These are phyloP conservation scores for Pholiota conissans DNA, from an alignment of 768 basidiomycete species.

Conservation along the genomic window DNA sequence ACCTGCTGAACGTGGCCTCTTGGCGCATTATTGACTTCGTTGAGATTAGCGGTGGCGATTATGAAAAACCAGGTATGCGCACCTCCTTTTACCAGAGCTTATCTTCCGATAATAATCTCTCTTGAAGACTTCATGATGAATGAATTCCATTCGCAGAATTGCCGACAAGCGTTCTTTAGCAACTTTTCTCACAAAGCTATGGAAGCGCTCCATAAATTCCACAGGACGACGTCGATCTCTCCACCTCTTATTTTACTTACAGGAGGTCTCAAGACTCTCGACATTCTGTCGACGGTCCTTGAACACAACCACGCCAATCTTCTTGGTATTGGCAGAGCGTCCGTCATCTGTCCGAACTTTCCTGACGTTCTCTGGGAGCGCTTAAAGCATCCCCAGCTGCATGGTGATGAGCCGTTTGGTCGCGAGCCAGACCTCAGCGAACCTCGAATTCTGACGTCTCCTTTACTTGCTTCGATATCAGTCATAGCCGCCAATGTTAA, in stretches of 20 bases:
- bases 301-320: slow-evolving; percentile 62
- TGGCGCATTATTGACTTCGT: slow-evolving; percentile 80
- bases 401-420: slow-evolving; percentile 35
- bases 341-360: slow-evolving; percentile 62
- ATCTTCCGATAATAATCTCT: background rate
- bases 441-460: slow-evolving; percentile 16
- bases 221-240: slow-evolving; percentile 18
- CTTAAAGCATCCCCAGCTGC: slow-evolving; percentile 20
- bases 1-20: slow-evolving; percentile 57
- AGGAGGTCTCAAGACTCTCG: slow-evolving; percentile 69
- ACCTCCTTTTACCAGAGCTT: background rate
- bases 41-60: slow-evolving; percentile 87
- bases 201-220: slow-evolving; percentile 36
- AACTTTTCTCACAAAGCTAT: slow-evolving; percentile 62
- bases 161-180: slow-evolving; percentile 74
- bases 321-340: slow-evolving; percentile 72
- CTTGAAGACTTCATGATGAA: slow-evolving; percentile 44
- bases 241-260: slow-evolving; percentile 75
- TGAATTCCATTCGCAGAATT: slow-evolving; percentile 22
- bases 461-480: slow-evolving; percentile 27
- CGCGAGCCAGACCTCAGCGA: slow-evolving; percentile 34
- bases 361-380: slow-evolving; percentile 40
- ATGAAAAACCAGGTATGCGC: slow-evolving; percentile 67
- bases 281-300: slow-evolving; percentile 55
- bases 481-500: slow-evolving; percentile 44